phyloP scores from a whole-genome alignment of 352 stramenopile genomes.

The Aphanomyces euteiches region DNA sequence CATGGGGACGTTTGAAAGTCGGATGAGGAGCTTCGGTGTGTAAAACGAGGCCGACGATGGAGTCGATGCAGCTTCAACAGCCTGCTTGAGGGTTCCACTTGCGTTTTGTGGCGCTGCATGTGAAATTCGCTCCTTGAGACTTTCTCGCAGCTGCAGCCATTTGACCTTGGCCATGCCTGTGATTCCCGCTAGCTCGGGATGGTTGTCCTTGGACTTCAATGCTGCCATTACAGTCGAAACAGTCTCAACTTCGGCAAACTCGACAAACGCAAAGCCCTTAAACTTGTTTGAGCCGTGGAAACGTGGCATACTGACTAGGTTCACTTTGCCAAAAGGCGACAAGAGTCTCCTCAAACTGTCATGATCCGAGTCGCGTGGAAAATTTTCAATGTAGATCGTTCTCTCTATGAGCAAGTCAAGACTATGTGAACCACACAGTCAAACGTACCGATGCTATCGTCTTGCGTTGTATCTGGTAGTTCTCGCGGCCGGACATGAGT shows the following conservation, averaged over 20 bases:
- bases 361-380: conserved; percentile 53
- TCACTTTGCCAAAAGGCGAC: conserved; percentile 64
- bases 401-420: conserved; percentile 36
- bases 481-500: conserved; percentile 47
- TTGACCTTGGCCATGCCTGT: conserved; percentile 53
- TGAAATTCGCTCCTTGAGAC: conserved; percentile 50
- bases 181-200: conserved; percentile 38
- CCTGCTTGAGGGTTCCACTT: conserved; percentile 15
- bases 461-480: conserved; percentile 36
- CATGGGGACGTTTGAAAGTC: conserved; percentile 8
- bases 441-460: conserved; percentile 34
- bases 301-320: conserved; percentile 67
- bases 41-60: conserved; percentile 12
- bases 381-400: conserved; percentile 77
- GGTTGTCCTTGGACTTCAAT: conserved; percentile 20
- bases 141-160: conserved; percentile 62
- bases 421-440: not conserved
- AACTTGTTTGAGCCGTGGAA: conserved; percentile 64
- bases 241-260: conserved; percentile 48
- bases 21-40: conserved; percentile 12
- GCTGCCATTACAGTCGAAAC: conserved; percentile 37
- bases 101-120: not conserved
- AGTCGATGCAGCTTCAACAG: conserved; percentile 5
- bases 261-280: conserved; percentile 81
- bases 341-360: conserved; percentile 60